phyloP scores from a whole-genome alignment of 192 early-diverging fungal genomes.

The Backusella psychrophila region DNA sequence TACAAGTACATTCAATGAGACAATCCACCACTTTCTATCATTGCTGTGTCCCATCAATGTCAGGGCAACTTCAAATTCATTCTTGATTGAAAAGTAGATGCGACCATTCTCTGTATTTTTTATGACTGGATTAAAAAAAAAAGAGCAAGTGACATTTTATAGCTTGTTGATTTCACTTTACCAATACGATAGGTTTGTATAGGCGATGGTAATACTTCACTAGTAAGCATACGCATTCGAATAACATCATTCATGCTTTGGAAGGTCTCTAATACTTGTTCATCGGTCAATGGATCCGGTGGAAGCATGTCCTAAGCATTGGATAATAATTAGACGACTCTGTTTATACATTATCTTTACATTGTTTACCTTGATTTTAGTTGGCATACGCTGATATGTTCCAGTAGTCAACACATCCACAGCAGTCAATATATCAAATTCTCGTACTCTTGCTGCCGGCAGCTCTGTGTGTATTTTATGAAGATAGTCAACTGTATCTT shows the following conservation, averaged over 20 bases:
- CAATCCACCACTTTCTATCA: slow-evolving; percentile 66
- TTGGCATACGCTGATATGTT: slow-evolving; percentile 76
- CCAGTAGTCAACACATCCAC: slow-evolving; percentile 86
- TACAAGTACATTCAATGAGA: slow-evolving; percentile 68
- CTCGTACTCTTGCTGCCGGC: slow-evolving; percentile 57
- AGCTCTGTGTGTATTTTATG: slow-evolving; percentile 41
- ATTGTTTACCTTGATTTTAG: slow-evolving; percentile 59
- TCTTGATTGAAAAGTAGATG: slow-evolving; percentile 67
- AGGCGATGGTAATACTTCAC: slow-evolving; percentile 67
- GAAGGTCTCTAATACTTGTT: slow-evolving; percentile 62
- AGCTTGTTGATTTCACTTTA: slow-evolving; percentile 8
- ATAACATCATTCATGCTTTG: slow-evolving; percentile 68
- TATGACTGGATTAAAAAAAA: slow-evolving; percentile 18
- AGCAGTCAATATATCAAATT: slow-evolving; percentile 80
- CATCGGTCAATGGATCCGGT: slow-evolving; percentile 52
- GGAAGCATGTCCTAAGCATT: slow-evolving; percentile 40
- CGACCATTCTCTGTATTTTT: slow-evolving; percentile 54
- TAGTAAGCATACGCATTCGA: slow-evolving; percentile 64
- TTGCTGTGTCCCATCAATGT: slow-evolving; percentile 63
- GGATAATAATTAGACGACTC: not conserved
- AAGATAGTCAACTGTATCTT: slow-evolving; percentile 32
- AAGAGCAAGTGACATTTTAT: not conserved
- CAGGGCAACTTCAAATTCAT: slow-evolving; percentile 69
- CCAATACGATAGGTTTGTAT: slow-evolving; percentile 60
- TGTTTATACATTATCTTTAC: not conserved